phyloP scores from a whole-genome alignment of 2,329 filamentous ascomycete genomes.

The Davidsoniella eucalypti region DNA sequence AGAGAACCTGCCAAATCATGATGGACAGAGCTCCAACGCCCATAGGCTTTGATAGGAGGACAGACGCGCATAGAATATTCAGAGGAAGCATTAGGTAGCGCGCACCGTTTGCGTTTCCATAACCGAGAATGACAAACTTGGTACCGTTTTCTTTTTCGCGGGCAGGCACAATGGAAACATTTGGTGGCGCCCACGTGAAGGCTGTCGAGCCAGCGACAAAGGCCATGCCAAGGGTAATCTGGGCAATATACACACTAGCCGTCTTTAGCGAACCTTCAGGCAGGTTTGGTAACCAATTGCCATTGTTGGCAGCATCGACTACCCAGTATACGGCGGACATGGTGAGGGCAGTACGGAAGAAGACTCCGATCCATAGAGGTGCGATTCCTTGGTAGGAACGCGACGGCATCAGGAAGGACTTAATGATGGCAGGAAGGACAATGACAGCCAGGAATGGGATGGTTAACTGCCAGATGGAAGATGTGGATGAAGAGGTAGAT shows the following conservation, averaged over 20 bases:
- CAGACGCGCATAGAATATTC: slow-evolving; percentile 59
- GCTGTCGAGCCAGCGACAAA: slow-evolving; percentile 72
- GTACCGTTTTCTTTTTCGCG: slow-evolving; percentile 28
- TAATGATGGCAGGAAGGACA: slow-evolving; percentile 56
- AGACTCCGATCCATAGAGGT: slow-evolving; percentile 66
- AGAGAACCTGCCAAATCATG: slow-evolving; percentile 77
- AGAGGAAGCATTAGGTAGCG: slow-evolving; percentile 73
- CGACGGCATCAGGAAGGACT: slow-evolving; percentile 65
- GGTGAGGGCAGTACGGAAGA: slow-evolving; percentile 59
- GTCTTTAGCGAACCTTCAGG: slow-evolving; percentile 52
- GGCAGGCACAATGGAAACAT: slow-evolving; percentile 52
- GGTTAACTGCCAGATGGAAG: slow-evolving; percentile 71
- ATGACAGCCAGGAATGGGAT: slow-evolving; percentile 64
- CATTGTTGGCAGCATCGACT: slow-evolving; percentile 76
- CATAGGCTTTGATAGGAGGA: slow-evolving; percentile 86
- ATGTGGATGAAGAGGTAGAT: slow-evolving; percentile 80
- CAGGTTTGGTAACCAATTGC: slow-evolving; percentile 52
- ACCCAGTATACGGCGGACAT: slow-evolving; percentile 73
- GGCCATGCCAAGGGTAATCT: slow-evolving; percentile 61
- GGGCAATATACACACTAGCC: slow-evolving; percentile 60
- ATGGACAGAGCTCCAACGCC: slow-evolving; percentile 70
- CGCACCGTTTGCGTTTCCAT: slow-evolving; percentile 81
- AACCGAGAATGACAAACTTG: slow-evolving; percentile 68
- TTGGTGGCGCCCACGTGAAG: slow-evolving; percentile 73
- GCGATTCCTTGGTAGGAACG: slow-evolving; percentile 79